Percentiles rank a stretch among this genome's conserved stretches.
Evolutionary conservation across 2,329 filamentous ascomycete species (phyloP).

Genomic region (Onygenales sp.): DNA sequence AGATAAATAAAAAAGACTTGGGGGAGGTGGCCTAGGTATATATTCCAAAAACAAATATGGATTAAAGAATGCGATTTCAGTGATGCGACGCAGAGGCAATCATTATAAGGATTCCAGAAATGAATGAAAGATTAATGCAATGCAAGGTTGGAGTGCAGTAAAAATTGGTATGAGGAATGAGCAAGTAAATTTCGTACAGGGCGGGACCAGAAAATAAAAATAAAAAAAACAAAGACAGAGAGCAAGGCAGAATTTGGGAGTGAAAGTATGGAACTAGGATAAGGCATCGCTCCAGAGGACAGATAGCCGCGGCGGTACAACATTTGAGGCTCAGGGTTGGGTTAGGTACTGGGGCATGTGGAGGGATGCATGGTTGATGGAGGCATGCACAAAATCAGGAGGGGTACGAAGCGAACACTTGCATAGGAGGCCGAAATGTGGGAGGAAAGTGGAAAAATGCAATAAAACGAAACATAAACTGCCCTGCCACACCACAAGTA

Average conservation of each 20-base stretch:
- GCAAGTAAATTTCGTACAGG: neutral
- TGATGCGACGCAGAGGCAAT: neutral
- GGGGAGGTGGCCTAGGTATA: neutral
- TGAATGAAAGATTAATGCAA: neutral
- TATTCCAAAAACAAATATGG: neutral
- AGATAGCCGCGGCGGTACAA: slow-evolving; percentile 5
- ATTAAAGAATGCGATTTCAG: neutral
- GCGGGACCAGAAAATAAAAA: neutral
- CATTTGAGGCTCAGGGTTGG: neutral
- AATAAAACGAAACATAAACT: neutral
- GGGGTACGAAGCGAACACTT: neutral
- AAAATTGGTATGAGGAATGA: slow-evolving; percentile 3
- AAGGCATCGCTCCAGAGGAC: slow-evolving; percentile 7
- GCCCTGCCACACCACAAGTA: neutral
- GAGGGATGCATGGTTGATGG: neutral
- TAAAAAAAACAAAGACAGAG: slow-evolving; percentile 1
- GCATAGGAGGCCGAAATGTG: neutral
- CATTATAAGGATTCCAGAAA: neutral
- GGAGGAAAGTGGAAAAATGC: neutral
- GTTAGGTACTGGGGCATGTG: slow-evolving; percentile 1
- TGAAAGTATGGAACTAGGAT: neutral
- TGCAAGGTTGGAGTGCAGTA: neutral
- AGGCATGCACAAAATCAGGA: neutral
- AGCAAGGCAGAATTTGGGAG: slow-evolving; percentile 4
- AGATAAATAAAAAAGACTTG: neutral